Percentiles rank a stretch among this genome's conserved stretches.
Evolutionary conservation across 768 basidiomycete genomes (phyloP).

Genomic region (Rhizopogon rudus): DNA sequence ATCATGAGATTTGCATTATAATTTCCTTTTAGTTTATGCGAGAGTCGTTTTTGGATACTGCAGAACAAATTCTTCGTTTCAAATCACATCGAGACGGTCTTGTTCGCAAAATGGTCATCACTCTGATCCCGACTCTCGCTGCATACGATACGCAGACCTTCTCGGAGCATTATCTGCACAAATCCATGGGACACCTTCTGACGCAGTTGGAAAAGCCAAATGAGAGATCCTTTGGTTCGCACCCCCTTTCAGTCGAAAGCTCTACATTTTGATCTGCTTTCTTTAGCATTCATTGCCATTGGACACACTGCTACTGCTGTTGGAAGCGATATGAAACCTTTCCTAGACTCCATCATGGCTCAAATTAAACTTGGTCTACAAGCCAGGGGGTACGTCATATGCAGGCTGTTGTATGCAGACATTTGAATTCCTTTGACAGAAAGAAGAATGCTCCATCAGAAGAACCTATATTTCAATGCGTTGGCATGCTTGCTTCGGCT

Average conservation of each 20-base stretch:
- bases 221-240: conserved; percentile 82
- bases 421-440: conserved; percentile 26
- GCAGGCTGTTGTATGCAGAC: not conserved
- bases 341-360: conserved; percentile 85
- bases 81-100: conserved; percentile 81
- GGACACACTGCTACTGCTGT: conserved; percentile 92
- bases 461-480: conserved; percentile 95
- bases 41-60: conserved; percentile 80
- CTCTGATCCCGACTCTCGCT: conserved; percentile 91
- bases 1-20: not conserved
- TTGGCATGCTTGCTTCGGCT: conserved; percentile 92
- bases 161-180: conserved; percentile 85
- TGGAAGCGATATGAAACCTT: conserved; percentile 92
- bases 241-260: not conserved
- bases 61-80: conserved; percentile 87
- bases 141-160: conserved; percentile 94
- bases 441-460: conserved; percentile 91
- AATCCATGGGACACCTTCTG: conserved; percentile 89
- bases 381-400: conserved; percentile 63
- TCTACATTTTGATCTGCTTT: conserved; percentile 8
- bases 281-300: conserved; percentile 87
- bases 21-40: conserved; percentile 68
- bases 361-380: conserved; percentile 89
- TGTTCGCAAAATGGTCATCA: conserved; percentile 92
- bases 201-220: conserved; percentile 84